Percentiles rank a stretch among this genome's conserved stretches.
Conservation (phyloP, 2,329 filamentous ascomycete genomes). For the Alternaria ethzedia region DNA sequence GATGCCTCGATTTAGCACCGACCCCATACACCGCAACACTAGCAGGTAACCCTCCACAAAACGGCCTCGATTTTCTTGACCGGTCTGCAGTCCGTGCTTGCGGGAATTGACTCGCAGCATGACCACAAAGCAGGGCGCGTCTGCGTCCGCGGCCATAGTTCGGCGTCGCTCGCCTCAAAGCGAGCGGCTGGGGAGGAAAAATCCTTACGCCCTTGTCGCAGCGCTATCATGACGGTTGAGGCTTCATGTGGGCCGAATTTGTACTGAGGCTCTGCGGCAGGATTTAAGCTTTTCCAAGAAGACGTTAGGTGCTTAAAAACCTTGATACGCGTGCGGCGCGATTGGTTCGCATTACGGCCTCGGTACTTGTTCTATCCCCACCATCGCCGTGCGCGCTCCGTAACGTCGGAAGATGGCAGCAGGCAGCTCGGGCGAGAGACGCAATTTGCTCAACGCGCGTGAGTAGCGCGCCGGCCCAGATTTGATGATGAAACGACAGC, state of each 20-base stretch:
- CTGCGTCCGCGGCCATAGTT: slow-evolving; percentile 14
- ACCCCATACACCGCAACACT: slow-evolving; percentile 4
- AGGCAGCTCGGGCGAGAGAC: slow-evolving; percentile 8
- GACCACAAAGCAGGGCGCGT: slow-evolving; percentile 2
- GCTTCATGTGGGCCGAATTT: slow-evolving; percentile 10
- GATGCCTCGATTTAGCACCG: neutral
- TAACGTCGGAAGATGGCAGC: slow-evolving; percentile 3
- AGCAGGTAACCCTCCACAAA: slow-evolving; percentile 6
- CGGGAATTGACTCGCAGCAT: slow-evolving; percentile 10
- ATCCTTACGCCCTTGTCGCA: slow-evolving; percentile 6
- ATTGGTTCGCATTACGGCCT: slow-evolving; percentile 6
- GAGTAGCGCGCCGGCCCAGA: neutral
- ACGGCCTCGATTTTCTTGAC: slow-evolving; percentile 6
- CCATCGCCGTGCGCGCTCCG: slow-evolving; percentile 1
- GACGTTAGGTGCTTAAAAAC: slow-evolving; percentile 12
- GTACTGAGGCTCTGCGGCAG: slow-evolving; percentile 12
- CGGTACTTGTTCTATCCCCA: slow-evolving; percentile 4
- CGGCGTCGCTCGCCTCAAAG: slow-evolving; percentile 8
- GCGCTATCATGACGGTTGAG: slow-evolving; percentile 19
- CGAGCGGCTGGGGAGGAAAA: slow-evolving; percentile 21
- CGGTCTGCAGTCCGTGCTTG: slow-evolving; percentile 20
- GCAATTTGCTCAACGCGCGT: neutral
- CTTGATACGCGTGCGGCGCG: neutral
- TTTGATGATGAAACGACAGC: neutral
- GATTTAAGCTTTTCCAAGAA: slow-evolving; percentile 17